Base-by-base conservation (phyloP, 139 green algal species). In the Gonium pectorale region DNA sequence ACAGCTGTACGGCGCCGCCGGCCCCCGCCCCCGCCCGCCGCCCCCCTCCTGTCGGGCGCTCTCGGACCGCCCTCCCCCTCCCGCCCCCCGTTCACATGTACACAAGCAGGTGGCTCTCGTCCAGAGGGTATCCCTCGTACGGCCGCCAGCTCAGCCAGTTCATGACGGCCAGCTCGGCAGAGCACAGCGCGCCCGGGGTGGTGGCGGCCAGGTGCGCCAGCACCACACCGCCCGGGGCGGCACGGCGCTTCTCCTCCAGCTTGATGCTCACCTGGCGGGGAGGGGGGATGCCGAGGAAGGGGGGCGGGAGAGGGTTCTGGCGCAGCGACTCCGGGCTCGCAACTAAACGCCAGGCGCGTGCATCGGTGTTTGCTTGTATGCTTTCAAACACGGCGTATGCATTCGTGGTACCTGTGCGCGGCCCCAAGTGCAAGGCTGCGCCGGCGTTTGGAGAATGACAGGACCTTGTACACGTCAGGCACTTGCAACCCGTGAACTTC, bases 71-170 rank as follows among this genome's bases (percentile, higher is more conserved):
- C 54, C 54, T n/a, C 19, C 22, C 11, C 54, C n/a, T 64, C 54
- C 13, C 54, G 60, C 5, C 13, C 7, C 44, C 43, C 46, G 46
- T 24, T 80, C 29, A 81, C 73, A 81, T 81, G 73, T 70, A 81
- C 54, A 69, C 73, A 27, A 81, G 38, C n/a, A 81, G 54, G 29
- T 81, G 73, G 73, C 73, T 81, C 54, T 81, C 73, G 37, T 81
- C 73, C 37, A 69, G 24, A 5, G 54, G 73, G 37, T 81, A 81
- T 0, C 73, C 73, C 29, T 69, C 73, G 52, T 81, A 81, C 51
- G 73, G 73, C 54, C 73, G 38, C 73, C 73, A 81, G 37, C 40
- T 33, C 49, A 81, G 73, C 73, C 73, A 81, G 27, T 52, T 51
- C 73, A 81, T 69, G 5, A 81, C 73, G 29, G 73, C 54, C 37